A percentile compares a stretch with the other conserved stretches of the same genome.
Conservation (phyloP, 225 moss, liverwort and hornwort genomes). For the Pseudisothecium myosuroides region DNA sequence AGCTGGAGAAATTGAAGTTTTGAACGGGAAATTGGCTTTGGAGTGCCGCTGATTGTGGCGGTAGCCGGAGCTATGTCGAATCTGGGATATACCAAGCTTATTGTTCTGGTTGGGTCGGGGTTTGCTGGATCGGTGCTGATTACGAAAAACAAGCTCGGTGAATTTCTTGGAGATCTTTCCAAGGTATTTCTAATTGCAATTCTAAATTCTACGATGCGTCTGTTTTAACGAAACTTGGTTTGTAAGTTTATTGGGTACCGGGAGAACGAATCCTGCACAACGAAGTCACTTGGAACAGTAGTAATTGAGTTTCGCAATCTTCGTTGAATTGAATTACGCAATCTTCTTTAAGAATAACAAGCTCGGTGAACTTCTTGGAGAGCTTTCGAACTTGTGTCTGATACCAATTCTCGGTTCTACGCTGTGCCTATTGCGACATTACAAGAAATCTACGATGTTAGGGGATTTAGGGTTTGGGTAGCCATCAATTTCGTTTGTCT, state of each 20-base stretch:
- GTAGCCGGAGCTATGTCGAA: background rate
- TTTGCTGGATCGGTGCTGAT: constrained; percentile 49
- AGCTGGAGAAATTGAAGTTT: background rate
- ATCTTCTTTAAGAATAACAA: constrained; percentile 17
- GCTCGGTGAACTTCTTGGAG: constrained; percentile 39
- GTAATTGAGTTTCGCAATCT: background rate
- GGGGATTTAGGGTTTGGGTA: background rate
- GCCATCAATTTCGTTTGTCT: background rate
- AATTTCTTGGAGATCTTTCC: constrained; percentile 53
- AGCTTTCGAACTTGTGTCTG: constrained; percentile 30
- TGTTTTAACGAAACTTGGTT: background rate
- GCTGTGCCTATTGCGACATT: background rate
- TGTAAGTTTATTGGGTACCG: background rate
- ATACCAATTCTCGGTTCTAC: background rate
- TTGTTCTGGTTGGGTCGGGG: constrained; percentile 25
- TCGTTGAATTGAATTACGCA: background rate
- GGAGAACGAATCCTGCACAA: background rate
- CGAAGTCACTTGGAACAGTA: background rate
- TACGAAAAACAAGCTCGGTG: constrained; percentile 49
- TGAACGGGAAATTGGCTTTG: background rate
- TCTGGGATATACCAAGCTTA: constrained; percentile 3
- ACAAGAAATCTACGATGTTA: background rate
- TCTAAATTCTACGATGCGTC: background rate
- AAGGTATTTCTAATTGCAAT: constrained; percentile 19
- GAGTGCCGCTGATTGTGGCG: background rate